Evolutionary conservation across 2,329 filamentous ascomycete genomes (phyloP).

Genomic region (Colletotrichum musae): DNA sequence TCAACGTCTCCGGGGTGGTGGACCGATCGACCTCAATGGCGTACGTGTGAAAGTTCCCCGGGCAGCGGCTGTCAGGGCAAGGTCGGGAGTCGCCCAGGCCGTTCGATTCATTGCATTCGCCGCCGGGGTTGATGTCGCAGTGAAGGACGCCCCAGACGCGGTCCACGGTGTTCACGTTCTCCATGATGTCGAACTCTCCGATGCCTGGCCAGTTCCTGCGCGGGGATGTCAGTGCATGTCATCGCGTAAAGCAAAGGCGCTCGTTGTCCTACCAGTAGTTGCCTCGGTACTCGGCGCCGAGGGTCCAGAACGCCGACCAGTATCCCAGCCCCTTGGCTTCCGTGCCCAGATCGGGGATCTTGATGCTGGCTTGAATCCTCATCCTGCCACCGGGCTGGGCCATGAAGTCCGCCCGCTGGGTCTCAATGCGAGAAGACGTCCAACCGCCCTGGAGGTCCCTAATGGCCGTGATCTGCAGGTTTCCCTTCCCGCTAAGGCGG

Average conservation of each 20-base stretch:
- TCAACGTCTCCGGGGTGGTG: slow-evolving; percentile 47
- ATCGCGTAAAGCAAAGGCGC: rapidly evolving
- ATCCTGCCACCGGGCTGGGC: slow-evolving; percentile 51
- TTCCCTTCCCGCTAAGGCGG: background rate
- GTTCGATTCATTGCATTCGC: slow-evolving; percentile 57
- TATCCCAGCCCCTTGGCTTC: slow-evolving; percentile 52
- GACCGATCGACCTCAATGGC: slow-evolving; percentile 52
- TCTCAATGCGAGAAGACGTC: slow-evolving; percentile 62
- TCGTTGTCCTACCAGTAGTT: slow-evolving; percentile 45
- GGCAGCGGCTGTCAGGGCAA: slow-evolving; percentile 18
- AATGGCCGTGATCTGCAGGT: slow-evolving; percentile 55
- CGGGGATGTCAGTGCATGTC: background rate
- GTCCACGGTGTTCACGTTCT: slow-evolving; percentile 55
- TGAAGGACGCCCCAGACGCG: slow-evolving; percentile 55
- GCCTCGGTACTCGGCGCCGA: slow-evolving; percentile 55
- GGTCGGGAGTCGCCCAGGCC: slow-evolving; percentile 48
- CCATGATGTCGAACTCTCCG: slow-evolving; percentile 62
- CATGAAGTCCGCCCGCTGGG: slow-evolving; percentile 51
- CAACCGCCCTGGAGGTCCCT: slow-evolving; percentile 49
- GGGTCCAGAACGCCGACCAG: slow-evolving; percentile 63
- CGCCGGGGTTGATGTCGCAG: slow-evolving; percentile 56
- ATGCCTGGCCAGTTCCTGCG: slow-evolving; percentile 56
- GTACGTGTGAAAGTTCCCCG: slow-evolving; percentile 51
- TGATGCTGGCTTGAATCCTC: slow-evolving; percentile 55
- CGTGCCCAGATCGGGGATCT: slow-evolving; percentile 46